Evolutionary conservation across 768 basidiomycete genomes (phyloP).

Genomic region (Boletellus ananas): DNA sequence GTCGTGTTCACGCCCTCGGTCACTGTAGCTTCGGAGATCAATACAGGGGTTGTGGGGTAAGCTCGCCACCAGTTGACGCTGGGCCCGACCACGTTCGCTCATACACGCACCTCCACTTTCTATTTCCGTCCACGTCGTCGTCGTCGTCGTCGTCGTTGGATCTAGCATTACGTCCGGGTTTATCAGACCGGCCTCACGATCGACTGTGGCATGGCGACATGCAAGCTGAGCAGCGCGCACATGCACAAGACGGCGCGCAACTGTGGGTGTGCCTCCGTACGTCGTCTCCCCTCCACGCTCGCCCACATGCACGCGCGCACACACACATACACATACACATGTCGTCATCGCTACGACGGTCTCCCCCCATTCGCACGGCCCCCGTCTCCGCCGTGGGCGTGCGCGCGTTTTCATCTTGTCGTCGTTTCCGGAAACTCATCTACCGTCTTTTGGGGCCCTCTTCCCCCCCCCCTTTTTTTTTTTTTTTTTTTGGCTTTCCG

Average conservation of each 20-base stretch:
- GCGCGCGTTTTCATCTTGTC: background rate
- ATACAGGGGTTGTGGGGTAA: conserved; percentile 41
- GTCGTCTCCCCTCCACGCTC: background rate
- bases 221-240: conserved; percentile 55
- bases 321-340: too few relatives aligned
- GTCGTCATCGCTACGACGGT: too few relatives aligned
- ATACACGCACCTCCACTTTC: background rate
- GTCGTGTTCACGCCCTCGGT: conserved; percentile 8
- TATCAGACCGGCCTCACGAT: conserved; percentile 59
- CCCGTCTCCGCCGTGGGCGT: background rate
- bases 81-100: conserved; percentile 1
- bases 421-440: background rate
- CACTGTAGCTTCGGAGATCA: conserved; percentile 37
- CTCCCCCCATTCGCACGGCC: too few relatives aligned
- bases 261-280: conserved; percentile 51
- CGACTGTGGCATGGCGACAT: conserved; percentile 52
- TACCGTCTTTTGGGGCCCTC: background rate
- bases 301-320: background rate
- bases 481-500: too few relatives aligned
- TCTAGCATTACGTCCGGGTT: conserved; percentile 57
- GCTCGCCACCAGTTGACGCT: conserved; percentile 5
- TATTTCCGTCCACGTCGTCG: too few relatives aligned
- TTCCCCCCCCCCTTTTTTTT: too few relatives aligned
- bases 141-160: background rate
- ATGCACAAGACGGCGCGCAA: conserved; percentile 54